phyloP scores from a whole-genome alignment of 805 yeast genomes.

The Osmozyma mogii region DNA sequence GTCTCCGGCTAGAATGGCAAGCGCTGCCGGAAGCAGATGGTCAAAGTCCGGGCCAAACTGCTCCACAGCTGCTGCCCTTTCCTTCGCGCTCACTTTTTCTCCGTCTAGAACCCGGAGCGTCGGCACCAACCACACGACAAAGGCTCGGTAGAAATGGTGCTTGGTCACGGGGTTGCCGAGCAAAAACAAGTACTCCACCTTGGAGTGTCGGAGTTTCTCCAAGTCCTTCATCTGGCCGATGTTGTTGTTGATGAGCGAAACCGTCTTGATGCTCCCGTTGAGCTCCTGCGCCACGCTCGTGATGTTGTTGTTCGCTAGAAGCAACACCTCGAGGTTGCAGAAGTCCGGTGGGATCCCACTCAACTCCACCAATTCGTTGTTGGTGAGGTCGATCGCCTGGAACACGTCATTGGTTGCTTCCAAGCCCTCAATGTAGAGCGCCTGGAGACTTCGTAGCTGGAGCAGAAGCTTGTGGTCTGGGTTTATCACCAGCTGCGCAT shows the following conservation, averaged over 20 bases:
- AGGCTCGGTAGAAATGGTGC: slow-evolving; percentile 47
- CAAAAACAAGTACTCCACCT: slow-evolving; percentile 35
- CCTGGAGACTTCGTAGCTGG: slow-evolving; percentile 25
- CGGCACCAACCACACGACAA: slow-evolving; percentile 58
- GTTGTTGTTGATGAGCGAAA: slow-evolving; percentile 47
- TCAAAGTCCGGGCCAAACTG: slow-evolving; percentile 26
- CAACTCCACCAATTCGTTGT: slow-evolving; percentile 58
- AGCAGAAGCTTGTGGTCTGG: slow-evolving; percentile 30
- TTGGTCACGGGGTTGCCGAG: slow-evolving; percentile 50
- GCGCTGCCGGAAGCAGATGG: slow-evolving; percentile 24
- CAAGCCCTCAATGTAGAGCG: slow-evolving; percentile 29
- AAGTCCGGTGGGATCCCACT: slow-evolving; percentile 38
- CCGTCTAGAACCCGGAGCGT: slow-evolving; percentile 60
- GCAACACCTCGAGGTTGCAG: slow-evolving; percentile 39
- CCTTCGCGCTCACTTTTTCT: slow-evolving; percentile 47
- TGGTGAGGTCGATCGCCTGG: slow-evolving; percentile 64
- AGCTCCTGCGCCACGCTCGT: slow-evolving; percentile 20
- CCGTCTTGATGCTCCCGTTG: slow-evolving; percentile 42
- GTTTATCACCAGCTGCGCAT: slow-evolving; percentile 25
- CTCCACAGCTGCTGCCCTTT: slow-evolving; percentile 38
- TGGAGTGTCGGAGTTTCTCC: slow-evolving; percentile 13
- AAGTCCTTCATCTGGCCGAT: slow-evolving; percentile 36
- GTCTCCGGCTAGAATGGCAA: slow-evolving; percentile 11
- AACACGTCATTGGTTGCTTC: slow-evolving; percentile 22
- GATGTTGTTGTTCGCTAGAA: slow-evolving; percentile 60